phyloP scores from a whole-genome alignment of 345 rosid genomes.

The Tarenaya hassleriana region DNA sequence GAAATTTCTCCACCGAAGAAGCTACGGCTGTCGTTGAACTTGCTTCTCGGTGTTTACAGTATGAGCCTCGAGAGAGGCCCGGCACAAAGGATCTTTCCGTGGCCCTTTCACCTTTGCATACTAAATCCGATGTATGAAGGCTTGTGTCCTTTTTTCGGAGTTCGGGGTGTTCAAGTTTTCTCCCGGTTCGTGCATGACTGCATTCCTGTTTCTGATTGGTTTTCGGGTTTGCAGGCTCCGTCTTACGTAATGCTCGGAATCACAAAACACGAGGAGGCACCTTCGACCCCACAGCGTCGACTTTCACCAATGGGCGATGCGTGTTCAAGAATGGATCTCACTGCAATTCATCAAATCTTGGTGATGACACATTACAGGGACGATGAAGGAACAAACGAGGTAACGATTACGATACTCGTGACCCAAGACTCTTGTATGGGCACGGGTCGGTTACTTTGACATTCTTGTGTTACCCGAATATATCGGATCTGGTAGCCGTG shows the following conservation, averaged over 20 bases:
- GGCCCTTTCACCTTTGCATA: constrained; percentile 50
- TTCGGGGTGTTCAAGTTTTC: not conserved
- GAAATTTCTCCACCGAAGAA: constrained; percentile 61
- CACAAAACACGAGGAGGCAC: constrained; percentile 52
- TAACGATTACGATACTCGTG: constrained; percentile 20
- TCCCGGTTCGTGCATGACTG: not conserved
- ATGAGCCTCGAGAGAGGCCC: constrained; percentile 74
- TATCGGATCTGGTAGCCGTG: too few species aligned
- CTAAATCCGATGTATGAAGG: constrained; percentile 48
- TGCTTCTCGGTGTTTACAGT: constrained; percentile 63
- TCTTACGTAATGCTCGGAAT: constrained; percentile 62
- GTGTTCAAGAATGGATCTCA: constrained; percentile 67
- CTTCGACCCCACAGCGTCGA: constrained; percentile 58
- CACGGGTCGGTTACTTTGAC: too few species aligned
- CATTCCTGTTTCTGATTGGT: constrained; percentile 6
- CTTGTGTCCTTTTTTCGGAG: not conserved
- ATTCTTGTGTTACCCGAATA: too few species aligned
- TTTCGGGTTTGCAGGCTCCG: constrained; percentile 39
- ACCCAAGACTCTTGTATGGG: not conserved
- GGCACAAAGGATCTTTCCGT: constrained; percentile 52
- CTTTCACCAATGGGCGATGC: constrained; percentile 75
- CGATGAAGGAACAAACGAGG: constrained; percentile 78
- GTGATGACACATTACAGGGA: constrained; percentile 63
- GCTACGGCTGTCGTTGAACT: constrained; percentile 55
- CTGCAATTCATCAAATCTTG: constrained; percentile 65